Evolutionary conservation across 169 alveolate species (phyloP), one percentile per base, ranked within the genome.

Genomic region (Plasmodium gaboni): DNA sequence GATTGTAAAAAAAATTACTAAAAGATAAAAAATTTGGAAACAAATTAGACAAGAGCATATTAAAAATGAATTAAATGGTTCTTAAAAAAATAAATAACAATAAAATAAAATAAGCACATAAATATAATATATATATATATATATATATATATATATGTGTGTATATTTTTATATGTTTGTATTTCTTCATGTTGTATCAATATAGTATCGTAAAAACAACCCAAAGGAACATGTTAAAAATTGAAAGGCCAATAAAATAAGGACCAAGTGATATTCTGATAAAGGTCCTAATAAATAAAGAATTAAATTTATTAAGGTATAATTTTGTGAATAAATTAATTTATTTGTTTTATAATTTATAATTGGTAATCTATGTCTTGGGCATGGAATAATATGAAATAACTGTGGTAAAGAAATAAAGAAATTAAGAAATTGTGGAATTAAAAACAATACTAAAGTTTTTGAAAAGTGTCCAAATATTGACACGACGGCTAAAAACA

Each of bases 341-440:
- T 88, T 92, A 71, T 94, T 94, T 42, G 98, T 95, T 87, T 95
- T 92, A 60, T 74, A 50, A 93, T 97, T 93, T 55, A 94, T 76
- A 51, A 55, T 86, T 59, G 99, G 98, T 46, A 97, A 88, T 93
- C 99, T 92, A 93, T 97, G 99, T 85, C 99, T 92, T 44, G 99
- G 98, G 80, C 98, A 96, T 28, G 93, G 95, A 32, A 94, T 85
- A 26, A 97, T 87, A 83, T 97, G 97, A 73, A 96, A 83, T 64
- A 97, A 93, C 89, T 97, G 96, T 13, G 99, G 99, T 28, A 96
- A 55, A 26, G 97, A 94, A 65, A 96, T 72, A 13, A 97, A 67
- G 93, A 97, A 97, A 92, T 97, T 97, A 24, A 97, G 69, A 22
- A 97, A 92, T 93, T 97, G 97, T 15, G 99, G 99, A 32, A 97